Percentiles rank a stretch among this genome's conserved stretches.
These are phyloP conservation scores for Priceomyces castillae DNA, from an alignment of 805 yeast genomes.

Conservation along the genomic window DNA sequence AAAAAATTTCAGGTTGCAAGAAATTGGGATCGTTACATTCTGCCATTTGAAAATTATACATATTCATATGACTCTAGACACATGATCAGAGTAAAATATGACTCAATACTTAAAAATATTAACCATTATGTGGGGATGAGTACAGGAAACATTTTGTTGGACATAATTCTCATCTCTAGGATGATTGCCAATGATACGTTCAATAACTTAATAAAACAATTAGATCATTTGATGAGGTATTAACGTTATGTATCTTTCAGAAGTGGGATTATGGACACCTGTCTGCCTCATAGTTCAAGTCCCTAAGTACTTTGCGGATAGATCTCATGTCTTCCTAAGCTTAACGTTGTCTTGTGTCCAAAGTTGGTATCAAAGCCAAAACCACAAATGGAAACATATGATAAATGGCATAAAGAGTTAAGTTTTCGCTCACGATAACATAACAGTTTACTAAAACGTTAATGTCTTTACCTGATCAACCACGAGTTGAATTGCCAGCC, in stretches of 20 bases:
- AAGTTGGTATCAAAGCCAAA: no score
- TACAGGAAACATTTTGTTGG: background rate
- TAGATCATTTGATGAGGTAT: background rate
- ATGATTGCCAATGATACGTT: background rate
- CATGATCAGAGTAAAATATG: constrained; percentile 6
- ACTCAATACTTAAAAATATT: background rate
- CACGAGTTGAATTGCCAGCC: constrained; percentile 25
- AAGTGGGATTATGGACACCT: no score
- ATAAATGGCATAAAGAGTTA: no score
- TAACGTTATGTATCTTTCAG: no score
- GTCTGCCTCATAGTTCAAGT: no score
- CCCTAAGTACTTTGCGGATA: no score
- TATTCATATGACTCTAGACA: constrained; percentile 15
- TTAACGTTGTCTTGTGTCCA: no score
- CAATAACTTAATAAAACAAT: background rate
- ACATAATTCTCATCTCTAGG: background rate
- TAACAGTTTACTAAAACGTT: no score
- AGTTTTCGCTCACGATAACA: no score
- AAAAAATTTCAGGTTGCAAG: constrained; percentile 9
- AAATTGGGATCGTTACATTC: constrained; percentile 20
- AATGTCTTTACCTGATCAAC: background rate
- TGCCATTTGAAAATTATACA: constrained; percentile 18
- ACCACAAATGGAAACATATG: no score
- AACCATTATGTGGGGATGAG: background rate
- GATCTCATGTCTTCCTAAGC: no score